Base-by-base conservation (phyloP, 2,329 filamentous ascomycete genomes). In the Monosporascus cannonballus region DNA sequence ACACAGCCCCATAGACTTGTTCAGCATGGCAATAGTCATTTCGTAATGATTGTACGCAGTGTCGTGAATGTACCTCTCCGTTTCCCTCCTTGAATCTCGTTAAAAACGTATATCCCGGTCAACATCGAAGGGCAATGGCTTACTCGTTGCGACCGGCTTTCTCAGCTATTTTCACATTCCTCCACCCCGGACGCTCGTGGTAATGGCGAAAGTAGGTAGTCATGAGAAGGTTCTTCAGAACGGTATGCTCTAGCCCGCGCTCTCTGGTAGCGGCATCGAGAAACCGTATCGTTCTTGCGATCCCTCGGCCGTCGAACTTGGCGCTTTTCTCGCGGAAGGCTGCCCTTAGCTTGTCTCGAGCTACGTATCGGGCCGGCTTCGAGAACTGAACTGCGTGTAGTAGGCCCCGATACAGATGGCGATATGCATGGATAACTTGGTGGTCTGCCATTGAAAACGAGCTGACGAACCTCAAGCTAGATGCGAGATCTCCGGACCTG, bases 301-400 rank as follows among this genome's bases (percentile, higher is more conserved):
- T 75, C 49, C 75, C 76, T 47, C 73, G 69, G 6, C 69, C 55
- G 50, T 87, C 74, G 58, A 79, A 80, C 11, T 58, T 59, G 46
- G 71, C 71, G 20, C 63, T 64, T 30, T 69, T 56, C n/a, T 78
- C 74, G 15, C 76, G 79, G 63, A 89, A 89, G 9, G 80, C 82
- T 6, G 64, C 62, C 45, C 85, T 77, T 24, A 89, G 68, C 64
- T 80, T 76, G 61, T 85, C 76, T 53, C 82, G 80, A 17, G 82
- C 74, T 4, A 80, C 73, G 68, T 76, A 86, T 51, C 87, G 84
- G 30, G 84, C 80, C 17, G 88, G 89, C 56, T 80, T 79, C 15
- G 87, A 81, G 72, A 84, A 89, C 57, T 87, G 84, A 22, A 93
- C 81, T 4, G 87, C 89, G 30, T 77, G 81, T n/a, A 92, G 76